Evolutionary conservation across 1,139 yeast species (phyloP).

Genomic region (Waltiozyma sp.): DNA sequence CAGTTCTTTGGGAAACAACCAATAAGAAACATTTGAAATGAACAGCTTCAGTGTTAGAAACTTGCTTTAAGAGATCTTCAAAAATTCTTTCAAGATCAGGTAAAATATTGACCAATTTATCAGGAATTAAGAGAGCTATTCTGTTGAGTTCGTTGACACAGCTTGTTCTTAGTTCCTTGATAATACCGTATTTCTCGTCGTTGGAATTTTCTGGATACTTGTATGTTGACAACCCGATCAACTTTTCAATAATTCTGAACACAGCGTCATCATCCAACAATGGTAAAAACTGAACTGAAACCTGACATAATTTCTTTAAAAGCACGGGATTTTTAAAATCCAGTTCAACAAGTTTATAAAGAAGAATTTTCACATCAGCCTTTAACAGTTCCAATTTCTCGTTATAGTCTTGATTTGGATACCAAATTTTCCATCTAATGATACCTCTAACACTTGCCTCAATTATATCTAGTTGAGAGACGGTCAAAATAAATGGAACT

Average conservation of each 20-base stretch:
- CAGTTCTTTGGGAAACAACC: slow-evolving; percentile 83
- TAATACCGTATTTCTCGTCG: slow-evolving; percentile 70
- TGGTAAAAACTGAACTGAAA: slow-evolving; percentile 95
- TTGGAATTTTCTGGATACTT: slow-evolving; percentile 53
- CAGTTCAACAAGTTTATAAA: slow-evolving; percentile 68
- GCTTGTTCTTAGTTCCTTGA: slow-evolving; percentile 79
- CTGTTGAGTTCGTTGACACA: slow-evolving; percentile 94
- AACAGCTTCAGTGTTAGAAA: slow-evolving; percentile 85
- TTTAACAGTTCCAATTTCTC: slow-evolving; percentile 45
- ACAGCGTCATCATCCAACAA: slow-evolving; percentile 69
- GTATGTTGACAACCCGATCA: slow-evolving; percentile 78
- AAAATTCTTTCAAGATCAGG: slow-evolving; percentile 76
- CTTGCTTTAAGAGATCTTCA: slow-evolving; percentile 58
- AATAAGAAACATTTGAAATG: slow-evolving; percentile 86
- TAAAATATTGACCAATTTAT: slow-evolving; percentile 68
- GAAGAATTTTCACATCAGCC: slow-evolving; percentile 59
- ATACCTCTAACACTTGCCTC: slow-evolving; percentile 90
- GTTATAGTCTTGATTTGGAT: slow-evolving; percentile 47
- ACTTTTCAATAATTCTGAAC: slow-evolving; percentile 78
- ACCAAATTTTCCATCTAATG: slow-evolving; percentile 96
- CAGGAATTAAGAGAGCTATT: slow-evolving; percentile 90
- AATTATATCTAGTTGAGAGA: slow-evolving; percentile 74
- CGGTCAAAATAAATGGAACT: slow-evolving; percentile 66
- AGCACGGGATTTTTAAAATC: slow-evolving; percentile 71
- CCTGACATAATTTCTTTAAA: slow-evolving; percentile 78